Evolutionary conservation across 2,329 filamentous ascomycete genomes (phyloP), one percentile per base, ranked within the genome.

Genomic region (Alternaria triticina): DNA sequence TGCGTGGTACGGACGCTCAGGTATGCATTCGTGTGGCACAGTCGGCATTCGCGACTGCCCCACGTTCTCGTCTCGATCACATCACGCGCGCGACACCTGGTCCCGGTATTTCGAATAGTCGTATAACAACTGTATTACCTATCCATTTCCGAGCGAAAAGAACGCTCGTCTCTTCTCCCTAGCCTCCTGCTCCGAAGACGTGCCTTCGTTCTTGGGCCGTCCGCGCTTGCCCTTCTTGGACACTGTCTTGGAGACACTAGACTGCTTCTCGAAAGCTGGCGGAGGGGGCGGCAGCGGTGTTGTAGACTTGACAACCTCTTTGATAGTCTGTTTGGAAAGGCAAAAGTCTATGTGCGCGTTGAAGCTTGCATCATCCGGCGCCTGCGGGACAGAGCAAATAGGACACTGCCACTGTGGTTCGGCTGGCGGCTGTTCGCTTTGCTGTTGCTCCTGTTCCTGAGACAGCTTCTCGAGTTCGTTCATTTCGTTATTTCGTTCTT

Each of bases 291-390:
- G 23, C 9, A 65, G 33, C 5, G 73, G 69, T 2, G 71, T 65
- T 6, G 76, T 78, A 2, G 70, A 85, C 61, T 92, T 89, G 1
- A 96, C 90, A 0, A 89, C 91, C 72, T 97, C 93, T 49, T 90
- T 90, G 71, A 99, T 98, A 0, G 93, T 92, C 74, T 92, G 89
- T 59, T 90, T 86, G 1, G 94, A 97, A 2, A 99, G 86, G 77
- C 96, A 99, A 9, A 91, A 87, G 77, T 99, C 96, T 55, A 99
- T 94, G 74, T 99, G 96, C 60, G 91, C 88, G 70, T 99, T 99
- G 81, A 98, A 97, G 0, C 82, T 83, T 49, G 85, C 86, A 76
- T 97, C 93, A 54, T 95, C 86, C 0, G 93, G 87, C 0, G 83
- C 74, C 74, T 97, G 94, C 0, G 92, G 90, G 15, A 90, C 84